phyloP scores from a whole-genome alignment of 2,329 filamentous ascomycete genomes.

The Bipolaris victoriae region DNA sequence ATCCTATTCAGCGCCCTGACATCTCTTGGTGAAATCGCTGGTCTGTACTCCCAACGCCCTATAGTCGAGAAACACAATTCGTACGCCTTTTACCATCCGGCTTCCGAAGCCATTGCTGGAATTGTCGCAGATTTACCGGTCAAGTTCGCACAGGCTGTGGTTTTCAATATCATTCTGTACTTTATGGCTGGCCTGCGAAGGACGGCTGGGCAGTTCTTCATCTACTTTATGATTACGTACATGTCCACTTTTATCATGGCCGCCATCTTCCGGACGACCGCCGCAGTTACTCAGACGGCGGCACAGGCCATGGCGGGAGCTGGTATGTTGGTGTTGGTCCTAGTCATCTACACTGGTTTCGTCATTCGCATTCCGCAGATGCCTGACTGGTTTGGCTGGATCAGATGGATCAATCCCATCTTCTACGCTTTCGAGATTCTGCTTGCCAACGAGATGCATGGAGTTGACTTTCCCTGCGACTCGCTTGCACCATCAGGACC shows the following conservation, averaged over 20 bases:
- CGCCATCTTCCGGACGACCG: constrained; percentile 81
- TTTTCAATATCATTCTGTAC: constrained; percentile 81
- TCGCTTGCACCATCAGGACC: constrained; percentile 48
- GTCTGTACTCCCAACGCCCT: constrained; percentile 79
- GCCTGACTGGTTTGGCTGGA: constrained; percentile 51
- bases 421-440: constrained; percentile 80
- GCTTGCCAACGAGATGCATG: constrained; percentile 72
- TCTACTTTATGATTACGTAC: constrained; percentile 68
- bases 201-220: constrained; percentile 78
- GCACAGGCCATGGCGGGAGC: constrained; percentile 63
- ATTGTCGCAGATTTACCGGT: constrained; percentile 85
- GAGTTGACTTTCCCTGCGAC: constrained; percentile 44
- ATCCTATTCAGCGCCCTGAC: constrained; percentile 65
- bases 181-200: constrained; percentile 82
- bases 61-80: constrained; percentile 89
- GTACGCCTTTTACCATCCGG: constrained; percentile 88
- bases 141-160: constrained; percentile 71
- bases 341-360: constrained; percentile 73
- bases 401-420: constrained; percentile 71
- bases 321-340: constrained; percentile 64
- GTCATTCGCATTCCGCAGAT: constrained; percentile 68
- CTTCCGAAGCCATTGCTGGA: constrained; percentile 80
- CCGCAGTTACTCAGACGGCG: constrained; percentile 71
- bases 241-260: constrained; percentile 72
- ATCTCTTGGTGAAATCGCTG: constrained; percentile 60